Conservation (phyloP, 2,329 filamentous ascomycete genomes). For the Fusarium heterosporum region DNA sequence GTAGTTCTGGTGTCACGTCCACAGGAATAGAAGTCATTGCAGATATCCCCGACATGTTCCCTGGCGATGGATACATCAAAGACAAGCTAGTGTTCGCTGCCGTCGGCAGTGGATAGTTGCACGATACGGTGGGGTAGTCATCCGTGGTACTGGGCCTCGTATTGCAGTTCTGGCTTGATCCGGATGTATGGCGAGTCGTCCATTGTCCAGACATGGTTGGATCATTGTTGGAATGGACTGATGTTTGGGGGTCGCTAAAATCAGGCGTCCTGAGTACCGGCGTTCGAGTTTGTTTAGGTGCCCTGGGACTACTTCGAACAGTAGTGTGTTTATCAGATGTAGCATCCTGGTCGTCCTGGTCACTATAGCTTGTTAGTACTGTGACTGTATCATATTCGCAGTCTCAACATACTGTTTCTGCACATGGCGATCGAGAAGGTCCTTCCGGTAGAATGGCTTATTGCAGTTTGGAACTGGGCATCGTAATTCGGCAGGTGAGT, state of each 20-base stretch:
- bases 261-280: slow-evolving; percentile 40
- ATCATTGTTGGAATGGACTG: slow-evolving; percentile 22
- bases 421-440: slow-evolving; percentile 69
- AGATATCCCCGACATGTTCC: slow-evolving; percentile 40
- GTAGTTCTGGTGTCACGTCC: slow-evolving; percentile 28
- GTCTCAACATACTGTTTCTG: slow-evolving; percentile 52
- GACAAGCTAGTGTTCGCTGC: slow-evolving; percentile 26
- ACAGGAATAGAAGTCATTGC: slow-evolving; percentile 44
- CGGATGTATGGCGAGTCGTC: slow-evolving; percentile 29
- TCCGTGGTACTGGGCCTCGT: slow-evolving; percentile 26
- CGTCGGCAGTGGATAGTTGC: slow-evolving; percentile 42
- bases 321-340: slow-evolving; percentile 10
- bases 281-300: slow-evolving; percentile 28
- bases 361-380: slow-evolving; percentile 38
- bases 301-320: slow-evolving; percentile 33
- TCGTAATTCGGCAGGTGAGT: slow-evolving; percentile 63
- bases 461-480: slow-evolving; percentile 67
- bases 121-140: slow-evolving; percentile 36
- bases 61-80: slow-evolving; percentile 40
- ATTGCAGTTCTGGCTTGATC: slow-evolving; percentile 26
- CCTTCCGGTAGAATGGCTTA: slow-evolving; percentile 68
- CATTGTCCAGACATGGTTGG: slow-evolving; percentile 39
- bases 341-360: slow-evolving; percentile 33
- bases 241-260: slow-evolving; percentile 21
- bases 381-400: neutral